Conservation (phyloP, 1,284 basidiomycete genomes). For the Cryptococcus sp. region DNA sequence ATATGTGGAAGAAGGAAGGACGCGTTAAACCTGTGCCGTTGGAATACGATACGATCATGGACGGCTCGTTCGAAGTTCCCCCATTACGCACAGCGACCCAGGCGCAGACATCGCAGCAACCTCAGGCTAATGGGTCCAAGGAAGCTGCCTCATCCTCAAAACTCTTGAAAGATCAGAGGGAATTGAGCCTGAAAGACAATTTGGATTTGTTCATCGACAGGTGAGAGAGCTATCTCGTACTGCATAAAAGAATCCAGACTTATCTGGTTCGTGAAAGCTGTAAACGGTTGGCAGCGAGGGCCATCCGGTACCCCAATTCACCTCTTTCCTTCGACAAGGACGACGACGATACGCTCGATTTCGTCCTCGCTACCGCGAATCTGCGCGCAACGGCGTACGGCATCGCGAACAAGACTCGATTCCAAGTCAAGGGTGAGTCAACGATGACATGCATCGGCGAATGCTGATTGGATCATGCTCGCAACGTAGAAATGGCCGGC, state of each 20-base stretch:
- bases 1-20: conserved; percentile 84
- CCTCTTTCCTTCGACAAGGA: conserved; percentile 93
- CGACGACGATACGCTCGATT: conserved; percentile 93
- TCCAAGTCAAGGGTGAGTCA: conserved; percentile 85
- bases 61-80: conserved; percentile 61
- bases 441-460: too few species aligned
- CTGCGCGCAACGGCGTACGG: conserved; percentile 86
- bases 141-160: conserved; percentile 12
- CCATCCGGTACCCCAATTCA: conserved; percentile 70
- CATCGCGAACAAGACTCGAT: conserved; percentile 85
- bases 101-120: conserved; percentile 9
- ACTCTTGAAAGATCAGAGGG: conserved; percentile 74
- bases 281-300: conserved; percentile 71
- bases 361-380: conserved; percentile 93
- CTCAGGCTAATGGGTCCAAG: conserved; percentile 26
- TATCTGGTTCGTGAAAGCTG: conserved; percentile 58
- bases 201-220: conserved; percentile 78
- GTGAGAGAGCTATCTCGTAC: conserved; percentile 52
- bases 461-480: too few species aligned
- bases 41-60: conserved; percentile 70
- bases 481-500: conserved; percentile 87
- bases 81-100: conserved; percentile 36
- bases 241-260: background rate
- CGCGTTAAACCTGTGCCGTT: conserved; percentile 82
- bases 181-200: conserved; percentile 74